Conservation (phyloP, 306 rosid species). For the Sechiopsis laciniata region DNA sequence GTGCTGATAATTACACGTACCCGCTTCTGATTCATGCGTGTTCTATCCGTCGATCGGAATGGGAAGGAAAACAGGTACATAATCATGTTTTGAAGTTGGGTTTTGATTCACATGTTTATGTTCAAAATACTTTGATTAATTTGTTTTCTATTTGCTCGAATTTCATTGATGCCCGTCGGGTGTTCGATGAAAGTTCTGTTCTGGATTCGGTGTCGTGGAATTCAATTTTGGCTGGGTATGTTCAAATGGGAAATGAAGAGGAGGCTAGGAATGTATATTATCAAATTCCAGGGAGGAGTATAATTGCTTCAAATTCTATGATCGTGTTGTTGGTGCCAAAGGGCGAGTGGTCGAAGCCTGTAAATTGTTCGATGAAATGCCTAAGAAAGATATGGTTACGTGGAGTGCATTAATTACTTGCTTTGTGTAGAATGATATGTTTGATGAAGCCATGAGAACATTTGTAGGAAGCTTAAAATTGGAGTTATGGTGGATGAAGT, state of each 20-base stretch:
- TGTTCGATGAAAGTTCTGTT: constrained; percentile 66
- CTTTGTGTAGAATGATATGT: constrained; percentile 57
- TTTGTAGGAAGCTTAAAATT: constrained; percentile 43
- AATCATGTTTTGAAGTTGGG: constrained; percentile 50
- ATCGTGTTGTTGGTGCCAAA: constrained; percentile 47
- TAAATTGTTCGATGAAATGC: constrained; percentile 41
- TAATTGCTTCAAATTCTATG: constrained; percentile 79
- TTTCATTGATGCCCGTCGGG: constrained; percentile 43
- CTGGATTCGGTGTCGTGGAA: constrained; percentile 73
- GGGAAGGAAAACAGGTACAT: constrained; percentile 57
- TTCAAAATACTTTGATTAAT: constrained; percentile 58
- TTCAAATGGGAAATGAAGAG: constrained; percentile 37
- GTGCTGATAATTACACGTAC: constrained; percentile 49
- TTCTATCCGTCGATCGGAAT: constrained; percentile 35
- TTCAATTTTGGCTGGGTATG: constrained; percentile 64
- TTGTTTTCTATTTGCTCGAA: constrained; percentile 57
- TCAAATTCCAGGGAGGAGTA: constrained; percentile 51
- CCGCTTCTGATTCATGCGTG: constrained; percentile 65
- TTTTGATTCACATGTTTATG: constrained; percentile 51
- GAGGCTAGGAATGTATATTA: constrained; percentile 41
- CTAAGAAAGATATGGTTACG: constrained; percentile 57
- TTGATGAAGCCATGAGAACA: constrained; percentile 49
- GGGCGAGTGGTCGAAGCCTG: constrained; percentile 45
- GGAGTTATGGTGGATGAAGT: constrained; percentile 71
- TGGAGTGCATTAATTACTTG: constrained; percentile 85